These are phyloP conservation scores for Reticulascus tulasneorum DNA, from an alignment of 2,329 filamentous ascomycete genomes.

Conservation along the genomic window DNA sequence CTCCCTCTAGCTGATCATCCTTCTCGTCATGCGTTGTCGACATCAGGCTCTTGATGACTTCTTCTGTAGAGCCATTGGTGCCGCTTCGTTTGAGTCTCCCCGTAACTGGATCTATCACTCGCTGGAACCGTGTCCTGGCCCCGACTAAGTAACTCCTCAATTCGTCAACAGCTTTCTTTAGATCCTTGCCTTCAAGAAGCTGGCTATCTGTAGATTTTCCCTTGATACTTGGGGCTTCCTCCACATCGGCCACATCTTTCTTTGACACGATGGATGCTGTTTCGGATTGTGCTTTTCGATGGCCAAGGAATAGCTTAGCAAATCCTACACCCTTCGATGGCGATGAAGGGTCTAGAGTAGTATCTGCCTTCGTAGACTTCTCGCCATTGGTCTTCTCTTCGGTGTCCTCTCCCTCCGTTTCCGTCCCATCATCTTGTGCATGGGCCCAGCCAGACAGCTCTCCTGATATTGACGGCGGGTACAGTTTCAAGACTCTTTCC, in stretches of 20 bases:
- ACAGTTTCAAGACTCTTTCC: constrained; percentile 80
- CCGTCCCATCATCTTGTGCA: constrained; percentile 41
- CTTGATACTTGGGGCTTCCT: constrained; percentile 52
- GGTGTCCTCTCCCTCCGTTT: constrained; percentile 20
- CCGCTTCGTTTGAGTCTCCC: constrained; percentile 54
- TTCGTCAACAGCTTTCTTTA: constrained; percentile 76
- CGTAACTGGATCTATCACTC: constrained; percentile 58
- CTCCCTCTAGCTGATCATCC: constrained; percentile 62
- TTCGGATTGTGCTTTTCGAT: constrained; percentile 44
- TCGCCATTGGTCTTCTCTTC: constrained; percentile 31
- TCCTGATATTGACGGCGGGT: constrained; percentile 79
- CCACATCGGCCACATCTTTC: constrained; percentile 44
- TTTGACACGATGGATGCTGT: constrained; percentile 59
- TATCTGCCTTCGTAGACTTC: constrained; percentile 20
- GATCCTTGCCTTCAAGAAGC: constrained; percentile 71
- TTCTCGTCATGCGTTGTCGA: constrained; percentile 41
- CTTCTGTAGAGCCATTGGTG: constrained; percentile 40
- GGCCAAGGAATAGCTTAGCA: constrained; percentile 49
- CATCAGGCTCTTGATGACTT: constrained; percentile 54
- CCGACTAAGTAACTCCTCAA: constrained; percentile 86
- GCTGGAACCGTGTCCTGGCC: constrained; percentile 64
- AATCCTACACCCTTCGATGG: constrained; percentile 41
- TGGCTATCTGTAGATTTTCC: constrained; percentile 45
- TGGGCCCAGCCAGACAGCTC: constrained; percentile 60
- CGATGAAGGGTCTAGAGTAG: constrained; percentile 21